Evolutionary conservation across 2,329 filamentous ascomycete species (phyloP).

Genomic region (Colletotrichum incanum): DNA sequence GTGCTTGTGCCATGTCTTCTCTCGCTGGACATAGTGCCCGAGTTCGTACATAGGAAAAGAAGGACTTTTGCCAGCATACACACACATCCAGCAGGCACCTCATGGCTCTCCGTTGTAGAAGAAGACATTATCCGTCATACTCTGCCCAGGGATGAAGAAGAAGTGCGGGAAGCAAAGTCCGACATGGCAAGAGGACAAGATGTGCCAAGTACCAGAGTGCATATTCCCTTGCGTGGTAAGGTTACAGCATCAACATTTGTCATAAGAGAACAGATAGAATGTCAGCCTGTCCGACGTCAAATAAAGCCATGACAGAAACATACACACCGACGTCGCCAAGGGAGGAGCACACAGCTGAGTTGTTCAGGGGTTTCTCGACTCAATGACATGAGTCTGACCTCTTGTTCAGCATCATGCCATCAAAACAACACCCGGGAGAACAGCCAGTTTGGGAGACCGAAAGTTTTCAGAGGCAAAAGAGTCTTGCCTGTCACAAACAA

Average conservation of each 20-base stretch:
- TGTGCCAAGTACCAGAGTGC: no score
- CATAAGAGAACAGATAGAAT: no score
- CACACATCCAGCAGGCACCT: not conserved
- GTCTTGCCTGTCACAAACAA: not conserved
- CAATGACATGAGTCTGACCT: not conserved
- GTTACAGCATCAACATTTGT: no score
- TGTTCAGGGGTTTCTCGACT: not conserved
- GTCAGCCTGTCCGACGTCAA: not conserved
- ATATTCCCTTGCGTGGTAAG: no score
- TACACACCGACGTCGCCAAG: not conserved
- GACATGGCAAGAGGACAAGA: no score
- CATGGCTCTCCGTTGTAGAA: not conserved
- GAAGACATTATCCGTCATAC: not conserved
- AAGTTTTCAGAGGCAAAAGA: not conserved
- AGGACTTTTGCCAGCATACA: not conserved
- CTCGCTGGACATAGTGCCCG: not conserved
- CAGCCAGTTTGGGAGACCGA: not conserved
- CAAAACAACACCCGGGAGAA: not conserved
- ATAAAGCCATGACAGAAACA: not conserved
- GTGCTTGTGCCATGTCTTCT: not conserved
- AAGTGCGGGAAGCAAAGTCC: not conserved
- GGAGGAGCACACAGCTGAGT: not conserved
- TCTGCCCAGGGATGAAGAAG: not conserved
- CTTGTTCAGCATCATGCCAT: not conserved
- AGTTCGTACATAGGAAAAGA: not conserved